phyloP scores from a whole-genome alignment of 495 filamentous ascomycete genomes.

The Aspergillus saccharolyticus region DNA sequence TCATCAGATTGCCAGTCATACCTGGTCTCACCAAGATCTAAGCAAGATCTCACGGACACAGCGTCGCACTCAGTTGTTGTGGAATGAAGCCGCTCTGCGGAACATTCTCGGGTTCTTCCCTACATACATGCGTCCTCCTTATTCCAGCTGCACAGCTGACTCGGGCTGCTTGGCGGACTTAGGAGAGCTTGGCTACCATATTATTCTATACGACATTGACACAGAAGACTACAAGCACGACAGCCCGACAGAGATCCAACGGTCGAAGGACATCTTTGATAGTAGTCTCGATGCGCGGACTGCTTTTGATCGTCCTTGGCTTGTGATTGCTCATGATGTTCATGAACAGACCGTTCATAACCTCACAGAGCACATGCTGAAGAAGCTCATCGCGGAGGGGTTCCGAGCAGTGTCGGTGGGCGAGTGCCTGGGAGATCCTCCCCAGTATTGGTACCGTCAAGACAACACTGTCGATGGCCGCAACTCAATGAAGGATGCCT shows the following conservation, averaged over 20 bases:
- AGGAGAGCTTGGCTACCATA: slow-evolving; percentile 67
- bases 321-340: slow-evolving; percentile 76
- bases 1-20: slow-evolving; percentile 83
- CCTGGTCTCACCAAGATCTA: slow-evolving; percentile 77
- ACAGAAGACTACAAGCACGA: slow-evolving; percentile 73
- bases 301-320: slow-evolving; percentile 46
- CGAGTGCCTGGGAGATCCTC: slow-evolving; percentile 67
- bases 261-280: slow-evolving; percentile 68
- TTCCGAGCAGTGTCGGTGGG: slow-evolving; percentile 70
- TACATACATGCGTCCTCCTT: slow-evolving; percentile 82
- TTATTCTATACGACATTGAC: slow-evolving; percentile 71
- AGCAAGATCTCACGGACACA: slow-evolving; percentile 50
- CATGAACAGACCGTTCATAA: slow-evolving; percentile 72
- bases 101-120: slow-evolving; percentile 78
- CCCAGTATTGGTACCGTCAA: slow-evolving; percentile 64
- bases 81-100: slow-evolving; percentile 74
- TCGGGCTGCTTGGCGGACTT: slow-evolving; percentile 57
- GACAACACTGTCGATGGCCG: slow-evolving; percentile 20
- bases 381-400: slow-evolving; percentile 49
- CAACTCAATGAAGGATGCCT: slow-evolving; percentile 24
- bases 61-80: slow-evolving; percentile 63
- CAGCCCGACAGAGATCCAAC: slow-evolving; percentile 54
- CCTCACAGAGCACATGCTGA: slow-evolving; percentile 69
- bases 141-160: slow-evolving; percentile 60
- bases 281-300: slow-evolving; percentile 39